Percentiles rank a stretch among this genome's conserved stretches.
Conservation (phyloP, 805 yeast genomes). For the Yarrowia osloensis region DNA sequence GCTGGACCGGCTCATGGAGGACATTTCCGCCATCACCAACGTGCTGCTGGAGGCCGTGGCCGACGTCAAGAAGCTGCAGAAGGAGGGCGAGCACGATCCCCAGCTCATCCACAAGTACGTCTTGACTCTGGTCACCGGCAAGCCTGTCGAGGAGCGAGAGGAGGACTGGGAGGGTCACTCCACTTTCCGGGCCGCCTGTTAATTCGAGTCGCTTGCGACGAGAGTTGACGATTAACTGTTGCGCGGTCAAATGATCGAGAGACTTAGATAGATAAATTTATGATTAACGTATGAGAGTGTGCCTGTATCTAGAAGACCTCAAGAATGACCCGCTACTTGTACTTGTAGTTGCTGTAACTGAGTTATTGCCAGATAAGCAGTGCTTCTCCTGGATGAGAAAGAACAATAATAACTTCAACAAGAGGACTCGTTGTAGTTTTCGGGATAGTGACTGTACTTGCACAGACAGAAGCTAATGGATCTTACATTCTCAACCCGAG, state of each 20-base stretch:
- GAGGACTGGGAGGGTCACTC: constrained; percentile 28
- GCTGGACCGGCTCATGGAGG: constrained; percentile 64
- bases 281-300: background rate
- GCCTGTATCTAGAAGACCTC: too few species aligned
- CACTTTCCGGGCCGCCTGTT: constrained; percentile 12
- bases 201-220: background rate
- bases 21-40: constrained; percentile 56
- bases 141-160: constrained; percentile 26
- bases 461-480: too few species aligned
- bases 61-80: constrained; percentile 3
- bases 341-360: too few species aligned
- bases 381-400: too few species aligned
- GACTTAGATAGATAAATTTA: background rate
- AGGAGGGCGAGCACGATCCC: constrained; percentile 7
- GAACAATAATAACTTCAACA: too few species aligned
- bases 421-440: too few species aligned
- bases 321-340: too few species aligned
- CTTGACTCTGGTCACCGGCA: constrained; percentile 9
- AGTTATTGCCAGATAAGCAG: too few species aligned
- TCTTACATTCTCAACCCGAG: too few species aligned
- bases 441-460: too few species aligned
- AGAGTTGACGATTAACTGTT: too few species aligned
- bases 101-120: constrained; percentile 22
- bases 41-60: constrained; percentile 53
- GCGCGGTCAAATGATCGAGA: too few species aligned